phyloP scores from a whole-genome alignment of 2,329 filamentous ascomycete genomes.

The Verticillium isaacii region DNA sequence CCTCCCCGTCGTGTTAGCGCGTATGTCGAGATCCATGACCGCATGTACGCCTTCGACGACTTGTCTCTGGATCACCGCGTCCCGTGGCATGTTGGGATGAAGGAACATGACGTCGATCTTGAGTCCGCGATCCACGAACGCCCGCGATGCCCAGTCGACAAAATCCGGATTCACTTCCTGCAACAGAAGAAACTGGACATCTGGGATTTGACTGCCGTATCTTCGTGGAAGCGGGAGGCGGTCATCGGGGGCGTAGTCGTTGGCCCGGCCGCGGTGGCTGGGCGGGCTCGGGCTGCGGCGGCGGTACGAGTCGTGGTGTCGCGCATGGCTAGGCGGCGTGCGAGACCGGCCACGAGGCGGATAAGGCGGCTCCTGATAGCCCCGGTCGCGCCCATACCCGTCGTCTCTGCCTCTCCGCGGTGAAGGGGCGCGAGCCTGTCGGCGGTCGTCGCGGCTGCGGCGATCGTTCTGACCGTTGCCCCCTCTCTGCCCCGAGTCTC shows the following conservation, averaged over 20 bases:
- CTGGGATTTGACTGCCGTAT: slow-evolving; percentile 71
- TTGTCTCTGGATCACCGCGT: slow-evolving; percentile 77
- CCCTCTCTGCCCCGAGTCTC: slow-evolving; percentile 35
- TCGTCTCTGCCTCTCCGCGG: slow-evolving; percentile 60
- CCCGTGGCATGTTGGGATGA: slow-evolving; percentile 61
- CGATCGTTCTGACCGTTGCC: slow-evolving; percentile 43
- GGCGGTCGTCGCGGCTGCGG: slow-evolving; percentile 58
- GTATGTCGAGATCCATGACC: slow-evolving; percentile 70
- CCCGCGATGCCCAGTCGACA: slow-evolving; percentile 73
- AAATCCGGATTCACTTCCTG: slow-evolving; percentile 77
- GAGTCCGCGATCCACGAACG: slow-evolving; percentile 67
- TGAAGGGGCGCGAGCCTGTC: slow-evolving; percentile 55
- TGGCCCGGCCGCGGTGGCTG: slow-evolving; percentile 32
- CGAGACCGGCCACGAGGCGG: slow-evolving; percentile 60
- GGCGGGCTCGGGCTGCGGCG: slow-evolving; percentile 66
- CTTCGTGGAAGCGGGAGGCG: slow-evolving; percentile 69
- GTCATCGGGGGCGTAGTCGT: slow-evolving; percentile 49
- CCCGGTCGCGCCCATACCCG: slow-evolving; percentile 46
- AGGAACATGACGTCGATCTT: slow-evolving; percentile 76
- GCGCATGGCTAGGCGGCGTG: slow-evolving; percentile 51
- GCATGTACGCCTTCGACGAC: slow-evolving; percentile 85
- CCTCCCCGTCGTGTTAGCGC: slow-evolving; percentile 65
- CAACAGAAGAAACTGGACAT: slow-evolving; percentile 82
- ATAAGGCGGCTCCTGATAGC: slow-evolving; percentile 30
- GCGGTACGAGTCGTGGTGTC: slow-evolving; percentile 51